Evolutionary conservation across 2,329 filamentous ascomycete species (phyloP), one percentile per base, ranked within the genome.

Genomic region (Chaetomium globosum): DNA sequence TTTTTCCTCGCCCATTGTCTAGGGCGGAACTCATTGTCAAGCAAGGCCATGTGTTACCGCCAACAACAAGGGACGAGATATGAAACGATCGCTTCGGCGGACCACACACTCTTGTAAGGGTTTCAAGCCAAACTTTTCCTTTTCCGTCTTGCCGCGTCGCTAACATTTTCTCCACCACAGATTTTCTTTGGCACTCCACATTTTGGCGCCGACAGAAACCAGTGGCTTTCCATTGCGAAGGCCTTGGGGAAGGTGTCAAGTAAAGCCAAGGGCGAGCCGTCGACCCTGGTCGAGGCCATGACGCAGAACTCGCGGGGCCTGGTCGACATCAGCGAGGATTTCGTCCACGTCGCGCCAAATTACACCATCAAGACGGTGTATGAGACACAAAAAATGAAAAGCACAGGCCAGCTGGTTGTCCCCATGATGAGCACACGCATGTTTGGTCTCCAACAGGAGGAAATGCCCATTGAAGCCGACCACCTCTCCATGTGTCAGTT

Each of bases 1-100:
- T 64, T n/a, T 64, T 64, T 54, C 26, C 26, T 59, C 30, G 61
- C 61, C 5, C 61, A 64, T 49, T 31, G 61, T 16, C 21, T 64
- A 2, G 61, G 61, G 61, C 23, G 61, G 61, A 3, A 3, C 12
- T 64, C 21, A 59, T 64, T 23, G 16, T 64, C 9, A 64, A 64
- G 33, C 61, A 64, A 28, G 59, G 59, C 31, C 30, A 43, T 43
- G 39, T 43, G 39, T 16, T 43, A 43, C 16, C 16, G 39, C 39
- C 39, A n/a, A 43, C 39, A 43, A n/a, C 16, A 43, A 7, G 39
- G 39, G 19, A 7, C 39, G 16, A 43, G 16, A n/a, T 43, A 43
- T 43, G 39, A 43, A n/a, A n/a, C 16, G 4, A 43, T 43, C 39
- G 39, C 39, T 43, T 43, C 39, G 16, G 39, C 16, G 39, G n/a